Conservation (phyloP, 2,329 filamentous ascomycete species). For the Pestalotiopsis sp. region DNA sequence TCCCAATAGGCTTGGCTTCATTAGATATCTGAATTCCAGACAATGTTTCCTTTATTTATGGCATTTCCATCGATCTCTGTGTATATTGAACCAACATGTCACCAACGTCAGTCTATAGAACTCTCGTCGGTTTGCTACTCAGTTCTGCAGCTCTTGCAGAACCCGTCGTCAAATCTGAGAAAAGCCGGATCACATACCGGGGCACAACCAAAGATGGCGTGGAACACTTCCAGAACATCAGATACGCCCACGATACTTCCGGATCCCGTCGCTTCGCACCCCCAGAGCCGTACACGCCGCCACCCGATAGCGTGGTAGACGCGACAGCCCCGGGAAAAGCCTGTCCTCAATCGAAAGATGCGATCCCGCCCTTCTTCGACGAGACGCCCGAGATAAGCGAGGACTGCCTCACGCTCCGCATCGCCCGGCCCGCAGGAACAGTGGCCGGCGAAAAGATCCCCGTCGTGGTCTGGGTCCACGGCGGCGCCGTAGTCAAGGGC, state of each 20-base stretch:
- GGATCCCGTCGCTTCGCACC: constrained; percentile 29
- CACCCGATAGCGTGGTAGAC: constrained; percentile 23
- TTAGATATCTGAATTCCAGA: no score
- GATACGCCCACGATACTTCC: constrained; percentile 30
- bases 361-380: constrained; percentile 27
- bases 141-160: neutral
- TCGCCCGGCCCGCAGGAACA: constrained; percentile 26
- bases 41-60: no score
- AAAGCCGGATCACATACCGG: neutral
- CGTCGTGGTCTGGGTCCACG: constrained; percentile 28
- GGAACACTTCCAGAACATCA: constrained; percentile 31
- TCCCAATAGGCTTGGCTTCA: no score
- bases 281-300: constrained; percentile 26
- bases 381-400: constrained; percentile 28
- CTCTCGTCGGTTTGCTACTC: neutral
- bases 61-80: no score
- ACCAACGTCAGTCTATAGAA: no score
- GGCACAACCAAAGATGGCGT: constrained; percentile 14
- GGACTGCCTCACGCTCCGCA: constrained; percentile 30
- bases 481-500: constrained; percentile 31
- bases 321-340: constrained; percentile 27
- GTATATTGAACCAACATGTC: no score
- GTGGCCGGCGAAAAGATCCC: constrained; percentile 23
- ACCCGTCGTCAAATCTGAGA: neutral
- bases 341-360: constrained; percentile 28